Evolutionary conservation across 306 rosid genomes (phyloP), one percentile per base, ranked within the genome.

Genomic region (Quercus mongolica): DNA sequence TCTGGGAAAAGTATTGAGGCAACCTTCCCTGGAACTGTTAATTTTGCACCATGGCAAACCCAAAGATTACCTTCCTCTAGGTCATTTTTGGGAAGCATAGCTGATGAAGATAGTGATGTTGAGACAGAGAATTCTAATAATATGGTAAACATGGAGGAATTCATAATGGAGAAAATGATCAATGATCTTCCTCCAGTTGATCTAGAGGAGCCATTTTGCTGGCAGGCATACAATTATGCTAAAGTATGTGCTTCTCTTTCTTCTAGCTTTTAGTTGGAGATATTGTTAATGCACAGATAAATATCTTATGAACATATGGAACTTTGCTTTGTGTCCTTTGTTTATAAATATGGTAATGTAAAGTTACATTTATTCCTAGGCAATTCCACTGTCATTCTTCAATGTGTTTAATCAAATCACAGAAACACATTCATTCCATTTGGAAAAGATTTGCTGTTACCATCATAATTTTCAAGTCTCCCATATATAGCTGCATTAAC

Each of bases 131-230:
- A 82, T 82, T 78, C 90, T 62, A 85, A 82, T 85, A 90, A 84
- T 85, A 91, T 87, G 89, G 86, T 83, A 70, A 93, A 90, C 74
- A 55, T 86, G 56, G 98, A 93, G 83, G 99, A 93, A 35, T 83
- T 88, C 84, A 81, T 96, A 80, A 90, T 87, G 89, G 94, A 93
- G 80, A 93, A 93, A 90, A 91, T 91, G 91, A 93, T 74, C 83
- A 96, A 91, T 85, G 92, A 91, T 88, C 98, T 96, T 87, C 93
- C 94, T 84, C 92, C 97, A 11, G 97, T 88, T 74, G 97, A 96
- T 84, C 89, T 95, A 86, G 99, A 93, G 82, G 98, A 95, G 86
- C 96, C 98, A 87, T 95, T 93, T 88, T 93, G 92, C 89, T 95
- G 99, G 99, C 97, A 87, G 85, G 98, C 98, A 25, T 95, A 93